Base-by-base conservation (phyloP, 139 green algal genomes). In the Chlorella sp. region DNA sequence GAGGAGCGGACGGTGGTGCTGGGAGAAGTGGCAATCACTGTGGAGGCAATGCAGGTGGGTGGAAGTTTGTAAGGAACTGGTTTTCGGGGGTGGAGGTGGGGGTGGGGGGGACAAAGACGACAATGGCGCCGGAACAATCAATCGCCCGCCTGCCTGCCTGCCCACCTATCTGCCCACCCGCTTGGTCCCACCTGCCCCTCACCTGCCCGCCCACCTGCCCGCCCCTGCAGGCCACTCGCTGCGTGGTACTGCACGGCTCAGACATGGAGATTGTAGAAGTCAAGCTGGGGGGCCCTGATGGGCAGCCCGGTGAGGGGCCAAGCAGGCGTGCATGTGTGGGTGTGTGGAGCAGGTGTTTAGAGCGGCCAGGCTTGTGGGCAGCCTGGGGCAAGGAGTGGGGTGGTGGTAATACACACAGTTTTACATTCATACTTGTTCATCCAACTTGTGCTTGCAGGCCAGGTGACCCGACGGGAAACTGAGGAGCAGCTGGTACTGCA, bases 231-330 rank as follows among this genome's bases (percentile, higher is more conserved):
- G 71, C 71, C 4, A 95, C 92, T 4, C 90, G 82, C 0, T 97
- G 96, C 85, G 69, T 97, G 19, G 95, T 97, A 48, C 89, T 97
- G 53, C 93, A 97, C 81, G 89, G 91, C 0, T 83, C 85, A 16
- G 48, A 90, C 32, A 92, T 97, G 79, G 77, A 91, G 37, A 81
- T 97, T 12, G 83, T 82, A 3, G 66, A 61, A 24, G 85, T 90
- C 0, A 24, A 57, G 42, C 71, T 96, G 88, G 91, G 88, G 53
- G 69, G 53, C 2, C 79, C 28, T 12, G 86, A 78, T 0, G 86
- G 76, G 39, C 81, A 81, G 75, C 34, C 34, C 30, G 75, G 75
- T 81, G 75, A 16, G 36, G 26, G 36, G 77, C 5, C 77, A 7
- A 57, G 48, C 48, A 57, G 48, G 48, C 48, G 48, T 5, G 48